These are phyloP conservation scores for Gnomoniopsis smithogilvyi DNA, from an alignment of 2,329 filamentous ascomycete genomes.

Conservation along the genomic window DNA sequence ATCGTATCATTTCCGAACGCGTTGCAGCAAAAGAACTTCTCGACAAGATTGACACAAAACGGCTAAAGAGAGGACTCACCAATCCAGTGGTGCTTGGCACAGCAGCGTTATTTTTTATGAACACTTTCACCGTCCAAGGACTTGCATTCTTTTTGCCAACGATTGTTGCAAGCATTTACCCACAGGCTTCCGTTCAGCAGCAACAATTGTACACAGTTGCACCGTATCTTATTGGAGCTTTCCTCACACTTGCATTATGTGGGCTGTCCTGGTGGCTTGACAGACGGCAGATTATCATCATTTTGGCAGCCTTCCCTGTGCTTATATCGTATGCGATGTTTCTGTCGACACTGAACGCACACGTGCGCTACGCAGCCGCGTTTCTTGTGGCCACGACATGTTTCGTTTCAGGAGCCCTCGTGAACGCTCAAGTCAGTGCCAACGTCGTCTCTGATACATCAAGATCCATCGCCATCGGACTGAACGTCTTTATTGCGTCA, in stretches of 20 bases:
- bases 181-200: conserved; percentile 48
- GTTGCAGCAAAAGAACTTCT: conserved; percentile 56
- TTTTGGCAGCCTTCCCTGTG: conserved; percentile 54
- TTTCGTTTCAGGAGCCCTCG: conserved; percentile 60
- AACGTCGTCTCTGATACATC: conserved; percentile 70
- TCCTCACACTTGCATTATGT: conserved; percentile 59
- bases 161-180: conserved; percentile 68
- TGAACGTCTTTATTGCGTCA: conserved; percentile 18
- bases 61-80: conserved; percentile 60
- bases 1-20: conserved; percentile 61
- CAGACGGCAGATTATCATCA: conserved; percentile 56
- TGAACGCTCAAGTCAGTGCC: conserved; percentile 63
- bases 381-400: conserved; percentile 63
- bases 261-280: conserved; percentile 59
- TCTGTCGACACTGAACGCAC: conserved; percentile 46
- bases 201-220: conserved; percentile 70
- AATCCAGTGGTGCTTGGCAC: conserved; percentile 53
- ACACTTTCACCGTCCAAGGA: conserved; percentile 71
- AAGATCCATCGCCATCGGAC: conserved; percentile 36
- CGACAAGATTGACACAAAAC: conserved; percentile 44
- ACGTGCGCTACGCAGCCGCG: conserved; percentile 62
- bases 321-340: conserved; percentile 70
- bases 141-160: conserved; percentile 70
- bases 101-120: conserved; percentile 57
- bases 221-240: conserved; percentile 63